Evolutionary conservation across 2,329 filamentous ascomycete genomes (phyloP).

Genomic region (Hyphodiscus sp.): DNA sequence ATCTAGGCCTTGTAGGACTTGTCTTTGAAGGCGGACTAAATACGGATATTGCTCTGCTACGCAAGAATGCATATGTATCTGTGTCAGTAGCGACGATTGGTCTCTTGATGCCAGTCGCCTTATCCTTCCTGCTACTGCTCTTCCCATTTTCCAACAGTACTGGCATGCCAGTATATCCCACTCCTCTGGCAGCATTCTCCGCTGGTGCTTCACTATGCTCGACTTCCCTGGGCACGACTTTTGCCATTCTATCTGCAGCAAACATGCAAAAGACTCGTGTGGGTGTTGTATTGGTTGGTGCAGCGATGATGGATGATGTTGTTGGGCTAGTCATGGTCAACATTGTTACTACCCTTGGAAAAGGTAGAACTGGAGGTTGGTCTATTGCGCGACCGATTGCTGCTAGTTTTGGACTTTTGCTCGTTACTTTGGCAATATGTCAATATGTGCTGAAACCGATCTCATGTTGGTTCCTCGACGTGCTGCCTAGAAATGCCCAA

Average conservation of each 20-base stretch:
- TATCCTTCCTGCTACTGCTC: constrained; percentile 48
- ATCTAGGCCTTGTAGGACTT: constrained; percentile 64
- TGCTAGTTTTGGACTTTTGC: constrained; percentile 20
- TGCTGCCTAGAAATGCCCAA: neutral
- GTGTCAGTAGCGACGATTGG: constrained; percentile 58
- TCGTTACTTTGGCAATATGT: constrained; percentile 10
- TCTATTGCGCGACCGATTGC: constrained; percentile 15
- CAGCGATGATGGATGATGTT: constrained; percentile 79
- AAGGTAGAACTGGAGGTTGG: constrained; percentile 11
- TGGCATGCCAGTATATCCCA: constrained; percentile 13
- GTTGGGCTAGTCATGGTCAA: constrained; percentile 72
- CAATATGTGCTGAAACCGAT: constrained; percentile 14
- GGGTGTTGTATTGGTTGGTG: constrained; percentile 59
- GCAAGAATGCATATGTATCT: constrained; percentile 54
- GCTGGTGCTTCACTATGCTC: constrained; percentile 68
- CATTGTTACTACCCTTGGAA: constrained; percentile 60
- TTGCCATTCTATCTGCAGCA: constrained; percentile 57
- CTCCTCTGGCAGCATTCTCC: constrained; percentile 47
- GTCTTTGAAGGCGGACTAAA: constrained; percentile 51
- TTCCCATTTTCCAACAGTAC: constrained; percentile 1
- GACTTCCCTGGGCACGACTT: constrained; percentile 68
- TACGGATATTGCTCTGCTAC: constrained; percentile 34
- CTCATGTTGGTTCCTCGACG: constrained; percentile 3
- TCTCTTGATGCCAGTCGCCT: constrained; percentile 53
- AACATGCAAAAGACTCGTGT: constrained; percentile 46